These are phyloP conservation scores for Yarrowia sp. DNA, from an alignment of 805 yeast genomes.

Conservation along the genomic window DNA sequence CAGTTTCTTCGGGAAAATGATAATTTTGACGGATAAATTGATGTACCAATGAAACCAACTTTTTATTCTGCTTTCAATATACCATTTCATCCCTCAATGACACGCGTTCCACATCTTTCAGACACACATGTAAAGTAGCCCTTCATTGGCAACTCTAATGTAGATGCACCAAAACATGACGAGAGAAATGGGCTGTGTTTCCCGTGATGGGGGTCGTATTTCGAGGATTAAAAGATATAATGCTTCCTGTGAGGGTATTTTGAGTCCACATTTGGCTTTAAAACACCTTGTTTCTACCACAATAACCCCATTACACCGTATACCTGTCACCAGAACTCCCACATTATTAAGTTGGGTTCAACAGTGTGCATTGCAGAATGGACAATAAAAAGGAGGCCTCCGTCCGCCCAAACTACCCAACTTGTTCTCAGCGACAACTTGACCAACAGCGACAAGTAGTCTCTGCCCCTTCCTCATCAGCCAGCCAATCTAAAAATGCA, in stretches of 20 bases:
- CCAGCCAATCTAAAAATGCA: background rate
- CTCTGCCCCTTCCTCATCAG: background rate
- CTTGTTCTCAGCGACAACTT: constrained; percentile 6
- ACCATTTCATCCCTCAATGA: too few relatives aligned
- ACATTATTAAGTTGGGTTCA: background rate
- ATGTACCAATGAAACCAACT: too few relatives aligned
- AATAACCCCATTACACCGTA: background rate
- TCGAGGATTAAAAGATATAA: too few relatives aligned
- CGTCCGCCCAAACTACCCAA: background rate
- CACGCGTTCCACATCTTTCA: background rate
- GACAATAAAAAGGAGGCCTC: background rate
- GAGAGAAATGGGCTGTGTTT: too few relatives aligned
- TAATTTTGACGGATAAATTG: too few relatives aligned
- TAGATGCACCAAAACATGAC: background rate
- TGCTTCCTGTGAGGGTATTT: too few relatives aligned
- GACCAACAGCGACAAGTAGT: background rate
- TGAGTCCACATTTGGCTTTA: too few relatives aligned
- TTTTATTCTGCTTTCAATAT: too few relatives aligned
- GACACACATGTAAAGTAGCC: background rate
- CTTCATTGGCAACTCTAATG: constrained; percentile 1
- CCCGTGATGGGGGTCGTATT: background rate
- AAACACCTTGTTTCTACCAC: background rate
- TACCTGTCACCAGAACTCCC: background rate
- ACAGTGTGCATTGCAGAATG: constrained; percentile 1
- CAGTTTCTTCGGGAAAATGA: too few relatives aligned